Evolutionary conservation across 306 rosid species (phyloP).

Genomic region (Bauhinia variegata): DNA sequence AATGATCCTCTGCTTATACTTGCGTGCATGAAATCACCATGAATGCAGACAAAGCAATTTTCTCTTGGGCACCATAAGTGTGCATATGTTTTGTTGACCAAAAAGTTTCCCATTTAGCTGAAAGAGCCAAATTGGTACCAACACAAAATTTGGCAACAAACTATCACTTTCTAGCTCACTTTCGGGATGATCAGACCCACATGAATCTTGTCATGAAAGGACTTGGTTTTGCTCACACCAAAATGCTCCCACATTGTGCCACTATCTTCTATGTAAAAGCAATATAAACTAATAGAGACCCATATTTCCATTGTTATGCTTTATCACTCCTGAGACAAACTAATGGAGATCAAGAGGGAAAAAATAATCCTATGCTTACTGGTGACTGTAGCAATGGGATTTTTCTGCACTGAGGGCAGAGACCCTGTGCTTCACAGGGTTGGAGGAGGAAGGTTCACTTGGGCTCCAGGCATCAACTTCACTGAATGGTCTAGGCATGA

Average conservation of each 20-base stretch:
- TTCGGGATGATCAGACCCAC: slow-evolving; percentile 26
- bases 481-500: slow-evolving; percentile 53
- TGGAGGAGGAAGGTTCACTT: slow-evolving; percentile 64
- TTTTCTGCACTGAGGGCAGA: slow-evolving; percentile 39
- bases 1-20: too few species aligned
- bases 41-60: not conserved
- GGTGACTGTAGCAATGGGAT: slow-evolving; percentile 22
- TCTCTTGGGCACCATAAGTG: not conserved
- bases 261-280: not conserved
- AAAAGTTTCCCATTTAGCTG: not conserved
- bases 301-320: not conserved
- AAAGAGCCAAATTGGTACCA: not conserved
- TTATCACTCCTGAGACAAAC: slow-evolving; percentile 1
- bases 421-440: slow-evolving; percentile 55
- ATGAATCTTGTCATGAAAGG: slow-evolving; percentile 24
- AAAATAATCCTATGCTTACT: slow-evolving; percentile 15
- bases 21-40: too few species aligned
- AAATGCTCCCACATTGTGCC: not conserved
- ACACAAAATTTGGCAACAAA: slow-evolving; percentile 7
- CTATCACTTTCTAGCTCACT: slow-evolving; percentile 21
- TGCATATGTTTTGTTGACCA: not conserved
- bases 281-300: not conserved
- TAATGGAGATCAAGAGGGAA: slow-evolving; percentile 28
- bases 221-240: not conserved
- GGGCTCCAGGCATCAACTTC: slow-evolving; percentile 55